Base-by-base conservation (phyloP, 345 rosid genomes). In the Geranium brycei region DNA sequence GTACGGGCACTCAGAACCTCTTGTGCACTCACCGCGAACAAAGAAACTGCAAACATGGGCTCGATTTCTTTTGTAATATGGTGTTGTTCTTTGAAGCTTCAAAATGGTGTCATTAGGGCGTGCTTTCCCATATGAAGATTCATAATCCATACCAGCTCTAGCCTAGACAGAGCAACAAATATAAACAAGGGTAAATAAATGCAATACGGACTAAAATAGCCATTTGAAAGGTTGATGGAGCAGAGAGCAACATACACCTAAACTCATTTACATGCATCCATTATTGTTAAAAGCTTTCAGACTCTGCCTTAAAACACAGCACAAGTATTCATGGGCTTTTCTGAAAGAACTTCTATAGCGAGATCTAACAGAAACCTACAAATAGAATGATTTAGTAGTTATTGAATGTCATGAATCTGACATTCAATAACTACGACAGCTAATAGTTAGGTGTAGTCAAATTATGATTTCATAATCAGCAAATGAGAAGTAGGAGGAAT, bases 21-120 rank as follows among this genome's bases (percentile, higher is more conserved):
- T 77, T 40, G 96, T 89, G 75, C 98, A 92, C 76, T 92, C 96
- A 65, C 97, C 98, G 19, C 97, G 80, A 62, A 87, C 81, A 67
- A 65, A 92, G 78, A 92, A 92, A 79, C 97, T 92, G 82, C 98
- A 92, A 71, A 92, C 85, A 81, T 89, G 98, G 58, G 98, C 97
- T 74, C 93, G 60, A 56, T 92, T 92, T 65, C 98, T 77, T 74
- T 92, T 89, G 71, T 92, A 90, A 75, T 87, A 92, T 15, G 97
- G 97, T 19, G 87, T 79, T 51, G 98, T 92, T 65, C 98, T 83
- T 72, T 92, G 97, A 68, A 92, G 97, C 83, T 92, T 89, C 73
- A 89, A 17, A 62, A 92, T 89, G 31, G 97, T 92, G 73, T 92
- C 98, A 73, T 76, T 92, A 63, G 98, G 78, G 3, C 84, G 85